Evolutionary conservation across 768 basidiomycete genomes (phyloP), one percentile per base, ranked within the genome.

Genomic region (Stropharia rugosoannulata): DNA sequence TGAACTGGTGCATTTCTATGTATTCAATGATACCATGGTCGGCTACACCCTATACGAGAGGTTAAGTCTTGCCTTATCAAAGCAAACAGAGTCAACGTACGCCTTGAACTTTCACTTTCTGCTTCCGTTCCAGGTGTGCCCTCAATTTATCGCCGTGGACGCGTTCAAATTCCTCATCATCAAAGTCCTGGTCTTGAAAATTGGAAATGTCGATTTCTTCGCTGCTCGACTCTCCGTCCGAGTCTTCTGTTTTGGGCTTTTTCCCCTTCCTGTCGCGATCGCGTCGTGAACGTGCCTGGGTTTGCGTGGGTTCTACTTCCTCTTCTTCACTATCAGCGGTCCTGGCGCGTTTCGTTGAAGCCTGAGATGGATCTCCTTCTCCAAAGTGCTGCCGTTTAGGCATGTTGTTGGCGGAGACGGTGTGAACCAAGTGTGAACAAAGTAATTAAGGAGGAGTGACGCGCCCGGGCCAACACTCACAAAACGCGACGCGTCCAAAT

Each of bases 1-100:
- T 96, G 73, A 98, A 98, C 66, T 98, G 88, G 65, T 85, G 80
- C 83, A 93, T 85, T 65, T 94, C 89, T 41, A 97, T 82, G 35
- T 80, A 78, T 62, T 93, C 89, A 57, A 98, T 90, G 61, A 98
- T 87, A 4, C 95, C 96, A 63, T 87, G 83, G 49, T 95, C 88
- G 5, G 95, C 91, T 44, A 91, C 77, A 12, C 78, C 81, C 94
- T 96, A 48, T 25, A 32, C 37, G 18, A 42, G 1, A 32, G 8
- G 1, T n/a, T 45, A 10, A 25, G n/a, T n/a, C 13, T 43, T 13
- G 4, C 47, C 27, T 19, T 40, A 55, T 29, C 22, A 42, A 59
- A 45, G 22, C 6, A 57, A 40, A 50, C 22, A 55, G 49, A 53
- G 18, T 50, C 38, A 25, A 70, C 80, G 52, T 62, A 81, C 82